A percentile compares a stretch with the other conserved stretches of the same genome.
phyloP scores from a whole-genome alignment of 441 rosid genomes.

The Erodium moschatum region DNA sequence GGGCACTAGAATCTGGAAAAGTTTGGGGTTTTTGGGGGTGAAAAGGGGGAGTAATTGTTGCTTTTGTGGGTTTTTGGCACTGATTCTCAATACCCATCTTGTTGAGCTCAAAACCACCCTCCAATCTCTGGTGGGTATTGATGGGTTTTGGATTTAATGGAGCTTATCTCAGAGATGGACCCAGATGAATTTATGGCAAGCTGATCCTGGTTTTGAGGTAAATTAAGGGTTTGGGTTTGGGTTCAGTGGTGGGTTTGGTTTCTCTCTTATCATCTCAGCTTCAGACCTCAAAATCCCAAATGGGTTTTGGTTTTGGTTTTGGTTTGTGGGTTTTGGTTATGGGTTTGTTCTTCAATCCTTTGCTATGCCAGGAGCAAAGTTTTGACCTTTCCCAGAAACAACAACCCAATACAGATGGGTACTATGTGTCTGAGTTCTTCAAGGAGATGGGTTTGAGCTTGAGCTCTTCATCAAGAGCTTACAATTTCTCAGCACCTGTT shows the following conservation, averaged over 20 bases:
- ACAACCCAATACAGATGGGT: constrained; percentile 75
- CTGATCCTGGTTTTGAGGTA: constrained; percentile 17
- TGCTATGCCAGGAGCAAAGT: constrained; percentile 30
- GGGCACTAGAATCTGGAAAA: constrained; percentile 16
- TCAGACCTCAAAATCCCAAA: constrained; percentile 22
- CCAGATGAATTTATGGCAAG: too few species aligned
- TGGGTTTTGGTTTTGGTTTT: constrained; percentile 50
- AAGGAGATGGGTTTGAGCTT: constrained; percentile 46
- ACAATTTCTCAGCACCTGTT: constrained; percentile 25
- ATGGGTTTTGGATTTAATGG: constrained; percentile 15
- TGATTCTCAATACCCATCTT: not conserved
- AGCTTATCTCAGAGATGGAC: constrained; percentile 15
- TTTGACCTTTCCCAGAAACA: constrained; percentile 21
- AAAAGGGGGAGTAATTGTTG: not conserved
- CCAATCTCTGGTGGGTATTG: constrained; percentile 3
- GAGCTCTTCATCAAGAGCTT: constrained; percentile 31
- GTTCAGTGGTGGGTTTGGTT: not conserved
- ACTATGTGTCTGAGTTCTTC: constrained; percentile 57
- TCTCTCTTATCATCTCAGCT: not conserved
- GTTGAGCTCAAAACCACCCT: not conserved
- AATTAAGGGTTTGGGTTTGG: constrained; percentile 10
- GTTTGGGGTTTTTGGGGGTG: too few species aligned
- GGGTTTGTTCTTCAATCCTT: constrained; percentile 42
- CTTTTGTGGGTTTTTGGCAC: constrained; percentile 3
- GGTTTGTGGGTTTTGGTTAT: constrained; percentile 45